Base-by-base conservation (phyloP, 306 rosid species). In the Amphicarpaea edgeworthii region DNA sequence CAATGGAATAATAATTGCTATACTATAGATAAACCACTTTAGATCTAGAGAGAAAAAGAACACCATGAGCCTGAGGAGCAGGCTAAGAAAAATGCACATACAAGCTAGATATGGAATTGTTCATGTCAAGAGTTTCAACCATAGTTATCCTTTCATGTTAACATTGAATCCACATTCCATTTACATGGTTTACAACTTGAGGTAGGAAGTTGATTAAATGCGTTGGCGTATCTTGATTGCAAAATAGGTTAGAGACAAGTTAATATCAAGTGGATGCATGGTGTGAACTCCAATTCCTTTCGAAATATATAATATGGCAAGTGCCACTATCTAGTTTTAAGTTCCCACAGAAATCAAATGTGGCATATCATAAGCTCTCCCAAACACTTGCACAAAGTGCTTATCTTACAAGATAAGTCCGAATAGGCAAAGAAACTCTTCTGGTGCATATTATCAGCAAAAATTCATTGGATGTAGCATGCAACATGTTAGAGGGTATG, bases 401-500 rank as follows among this genome's bases (percentile, higher is more conserved):
- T 8, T 30, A 30, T 30, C 1, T 19, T 0, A 51, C 1, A 7
- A 1, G 7, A 15, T n/a, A 46, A 51, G 60, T 10, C 0, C 9
- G 12, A 54, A 50, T 17, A 50, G 17, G 58, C 32, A 50, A 10
- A 50, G 3, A 20, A 11, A n/a, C 37, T 30, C 37, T 30, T 30
- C 37, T 4, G 4, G 32, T 57, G 30, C 58, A 43, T 17, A 32
- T 5, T 69, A 69, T 49, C 32, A 49, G 12, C 47, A 49, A 69
- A 69, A 28, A 5, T 0, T 16, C 26, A 2, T 15, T 30, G 23
- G 15, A 7, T 12, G 17, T 11, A 45, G 7, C 41, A 72, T n/a
- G 46, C 57, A 43, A 57, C 55, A 45, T 30, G 37, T 19, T 5
- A 74, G 61, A 47, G 60, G 62, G 12, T 49, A 64, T 15, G 50